Conservation (phyloP, 148 eudicot species). For the Simmondsia chinensis region DNA sequence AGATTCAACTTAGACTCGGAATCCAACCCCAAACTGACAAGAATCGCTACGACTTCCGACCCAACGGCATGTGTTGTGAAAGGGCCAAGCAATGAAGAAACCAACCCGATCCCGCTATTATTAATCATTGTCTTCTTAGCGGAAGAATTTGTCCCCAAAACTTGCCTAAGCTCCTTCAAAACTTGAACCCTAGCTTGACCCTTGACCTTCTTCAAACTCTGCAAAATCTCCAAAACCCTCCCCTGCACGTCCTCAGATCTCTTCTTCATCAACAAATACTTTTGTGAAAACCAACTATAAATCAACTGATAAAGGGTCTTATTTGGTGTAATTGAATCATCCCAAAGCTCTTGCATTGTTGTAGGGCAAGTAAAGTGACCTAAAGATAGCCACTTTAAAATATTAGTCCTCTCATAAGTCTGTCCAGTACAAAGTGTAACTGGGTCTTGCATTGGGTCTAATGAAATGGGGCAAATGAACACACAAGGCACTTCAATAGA, state of each 20-base stretch:
- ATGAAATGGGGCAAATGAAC: slow-evolving; percentile 80
- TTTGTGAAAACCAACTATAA: slow-evolving; percentile 62
- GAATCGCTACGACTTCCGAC: slow-evolving; percentile 61
- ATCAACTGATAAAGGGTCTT: slow-evolving; percentile 59
- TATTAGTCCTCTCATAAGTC: slow-evolving; percentile 73
- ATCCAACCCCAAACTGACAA: slow-evolving; percentile 49
- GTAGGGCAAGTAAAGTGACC: slow-evolving; percentile 87
- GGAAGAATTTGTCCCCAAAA: slow-evolving; percentile 39
- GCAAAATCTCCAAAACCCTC: slow-evolving; percentile 63
- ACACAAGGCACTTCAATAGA: slow-evolving; percentile 56
- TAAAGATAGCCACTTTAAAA: slow-evolving; percentile 65
- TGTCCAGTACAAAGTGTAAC: slow-evolving; percentile 92
- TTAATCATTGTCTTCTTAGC: slow-evolving; percentile 61
- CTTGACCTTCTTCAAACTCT: slow-evolving; percentile 59
- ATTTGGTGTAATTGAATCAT: slow-evolving; percentile 75
- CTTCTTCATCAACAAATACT: slow-evolving; percentile 72
- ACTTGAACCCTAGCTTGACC: slow-evolving; percentile 64
- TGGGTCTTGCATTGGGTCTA: slow-evolving; percentile 92
- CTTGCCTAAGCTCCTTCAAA: slow-evolving; percentile 48
- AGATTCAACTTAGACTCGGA: slow-evolving; percentile 35
- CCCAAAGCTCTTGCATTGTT: slow-evolving; percentile 77
- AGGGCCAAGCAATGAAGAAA: slow-evolving; percentile 62
- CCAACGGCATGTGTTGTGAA: slow-evolving; percentile 81
- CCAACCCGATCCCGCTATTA: slow-evolving; percentile 43
- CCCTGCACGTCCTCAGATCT: slow-evolving; percentile 84